These are phyloP conservation scores for Lentinula lateritia DNA, from an alignment of 768 basidiomycete genomes.

Conservation along the genomic window DNA sequence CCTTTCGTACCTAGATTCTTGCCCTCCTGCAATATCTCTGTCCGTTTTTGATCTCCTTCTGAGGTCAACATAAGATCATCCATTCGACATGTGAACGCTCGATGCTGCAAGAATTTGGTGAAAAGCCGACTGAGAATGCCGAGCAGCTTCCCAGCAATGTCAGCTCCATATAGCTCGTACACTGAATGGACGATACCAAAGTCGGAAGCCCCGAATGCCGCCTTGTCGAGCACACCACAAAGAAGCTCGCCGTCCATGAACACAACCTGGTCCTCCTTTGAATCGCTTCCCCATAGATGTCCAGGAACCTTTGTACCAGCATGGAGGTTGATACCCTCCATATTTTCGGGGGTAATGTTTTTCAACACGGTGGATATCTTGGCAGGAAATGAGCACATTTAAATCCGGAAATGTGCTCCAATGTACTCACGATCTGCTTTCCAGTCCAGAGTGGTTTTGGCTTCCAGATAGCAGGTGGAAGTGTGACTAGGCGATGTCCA, in stretches of 20 bases:
- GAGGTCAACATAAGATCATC: slow-evolving; percentile 91
- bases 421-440: slow-evolving; percentile 79
- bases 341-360: slow-evolving; percentile 81
- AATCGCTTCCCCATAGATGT: slow-evolving; percentile 76
- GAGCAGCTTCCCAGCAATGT: slow-evolving; percentile 83
- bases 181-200: slow-evolving; percentile 97
- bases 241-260: slow-evolving; percentile 93
- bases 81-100: slow-evolving; percentile 98
- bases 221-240: slow-evolving; percentile 93
- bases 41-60: slow-evolving; percentile 67
- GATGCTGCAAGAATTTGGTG: slow-evolving; percentile 94
- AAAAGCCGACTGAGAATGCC: slow-evolving; percentile 91
- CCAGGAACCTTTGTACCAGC: slow-evolving; percentile 89
- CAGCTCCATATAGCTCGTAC: slow-evolving; percentile 91
- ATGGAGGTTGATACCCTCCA: slow-evolving; percentile 77
- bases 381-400: background rate
- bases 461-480: slow-evolving; percentile 91
- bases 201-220: slow-evolving; percentile 93
- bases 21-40: slow-evolving; percentile 60
- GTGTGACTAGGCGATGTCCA: slow-evolving; percentile 62
- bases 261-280: slow-evolving; percentile 78
- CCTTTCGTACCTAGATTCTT: slow-evolving; percentile 76
- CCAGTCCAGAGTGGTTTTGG: slow-evolving; percentile 94
- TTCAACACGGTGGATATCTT: slow-evolving; percentile 92
- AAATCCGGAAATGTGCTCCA: background rate